These are phyloP conservation scores for Lichtheimia ramosa DNA, from an alignment of 371 early-diverging fungal species.

Conservation along the genomic window DNA sequence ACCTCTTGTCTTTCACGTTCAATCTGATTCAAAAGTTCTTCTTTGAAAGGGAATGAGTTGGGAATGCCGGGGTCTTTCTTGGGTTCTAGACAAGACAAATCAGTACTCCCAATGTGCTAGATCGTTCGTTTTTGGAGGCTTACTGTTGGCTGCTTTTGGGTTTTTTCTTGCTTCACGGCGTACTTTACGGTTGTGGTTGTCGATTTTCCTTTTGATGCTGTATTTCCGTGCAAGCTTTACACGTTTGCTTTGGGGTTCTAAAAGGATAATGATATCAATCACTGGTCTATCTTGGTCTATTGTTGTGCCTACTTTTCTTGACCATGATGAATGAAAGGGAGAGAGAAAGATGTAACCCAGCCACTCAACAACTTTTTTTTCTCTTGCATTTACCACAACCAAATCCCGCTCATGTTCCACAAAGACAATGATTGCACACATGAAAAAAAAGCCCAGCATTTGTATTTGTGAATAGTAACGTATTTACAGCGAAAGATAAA, in stretches of 20 bases:
- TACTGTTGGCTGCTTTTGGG: slow-evolving; percentile 52
- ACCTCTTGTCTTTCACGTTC: slow-evolving; percentile 45
- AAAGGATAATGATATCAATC: background rate
- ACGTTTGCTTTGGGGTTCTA: slow-evolving; percentile 66
- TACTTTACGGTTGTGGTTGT: slow-evolving; percentile 76
- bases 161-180: slow-evolving; percentile 70
- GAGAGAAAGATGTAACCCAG: background rate
- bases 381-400: too few relatives aligned
- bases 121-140: slow-evolving; percentile 1
- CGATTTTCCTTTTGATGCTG: slow-evolving; percentile 75
- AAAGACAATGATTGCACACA: too few relatives aligned
- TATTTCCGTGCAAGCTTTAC: slow-evolving; percentile 64
- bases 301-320: slow-evolving; percentile 3
- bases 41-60: slow-evolving; percentile 54
- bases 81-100: slow-evolving; percentile 16
- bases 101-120: too few relatives aligned
- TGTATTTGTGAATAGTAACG: too few relatives aligned
- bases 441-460: too few relatives aligned
- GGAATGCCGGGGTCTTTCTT: slow-evolving; percentile 58
- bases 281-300: background rate
- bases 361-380: background rate
- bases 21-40: slow-evolving; percentile 51
- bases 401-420: too few relatives aligned
- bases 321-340: slow-evolving; percentile 12
- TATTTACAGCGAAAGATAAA: too few relatives aligned